Base-by-base conservation (phyloP, 345 rosid species). In the Geranium brycei region DNA sequence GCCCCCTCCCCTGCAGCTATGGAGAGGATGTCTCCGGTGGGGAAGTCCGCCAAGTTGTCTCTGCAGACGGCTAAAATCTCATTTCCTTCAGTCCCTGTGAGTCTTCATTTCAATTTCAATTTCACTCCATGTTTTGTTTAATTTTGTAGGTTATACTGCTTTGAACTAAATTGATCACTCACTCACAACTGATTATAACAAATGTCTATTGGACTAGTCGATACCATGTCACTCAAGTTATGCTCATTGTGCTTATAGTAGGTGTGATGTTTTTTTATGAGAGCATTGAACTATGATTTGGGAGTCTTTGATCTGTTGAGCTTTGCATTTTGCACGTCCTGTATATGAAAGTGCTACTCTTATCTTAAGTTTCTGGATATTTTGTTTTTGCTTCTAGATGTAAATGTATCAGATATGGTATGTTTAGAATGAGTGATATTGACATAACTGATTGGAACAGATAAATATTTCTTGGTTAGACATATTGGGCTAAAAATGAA, bases 1-100 rank as follows among this genome's bases (percentile, higher is more conserved):
- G 32, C 56, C 30, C 75, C 75, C 3, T 68, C 70, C 57, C 38
- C 69, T 0, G 51, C 71, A 0, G 66, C 84, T 19, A 68, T 70
- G 63, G 17, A 86, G 8, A 73, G 72, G 56, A 64, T 72, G 66
- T 86, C 91, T 63, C 90, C 87, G 0, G 82, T 63, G 59, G 83
- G 78, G 1, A 86, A 80, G 72, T 72, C 69, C 58, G 76, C 62
- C 2, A 91, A 83, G 55, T 7, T 7, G 14, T 65, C 61, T 18
- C 13, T 11, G 15, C 53, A 47, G 53, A 47, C 10, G 53, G 53
- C 13, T 47, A 47, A 13, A 47, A 11, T 3, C 53, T 47, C 53
- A 47, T 47, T 47, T 47, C 53, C 53, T 10, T 7, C 53, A 10
- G 53, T 47, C 15, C 53, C 53, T 10, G 53, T 47, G 53, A 47